Evolutionary conservation across 495 filamentous ascomycete genomes (phyloP).

Genomic region (Tuber calosporum): DNA sequence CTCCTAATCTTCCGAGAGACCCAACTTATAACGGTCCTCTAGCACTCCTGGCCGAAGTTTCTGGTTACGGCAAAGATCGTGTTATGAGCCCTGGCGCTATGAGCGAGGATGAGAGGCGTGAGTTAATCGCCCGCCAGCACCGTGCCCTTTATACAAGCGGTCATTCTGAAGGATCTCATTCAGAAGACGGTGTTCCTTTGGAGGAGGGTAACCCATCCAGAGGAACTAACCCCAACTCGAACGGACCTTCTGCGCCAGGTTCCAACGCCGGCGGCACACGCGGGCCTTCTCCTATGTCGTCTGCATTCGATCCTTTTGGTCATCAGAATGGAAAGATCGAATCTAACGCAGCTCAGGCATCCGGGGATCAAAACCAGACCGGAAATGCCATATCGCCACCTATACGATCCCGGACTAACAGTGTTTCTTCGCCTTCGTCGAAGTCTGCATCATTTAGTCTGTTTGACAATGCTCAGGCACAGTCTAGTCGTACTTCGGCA

Average conservation of each 20-base stretch:
- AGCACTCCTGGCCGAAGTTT: conserved; percentile 77
- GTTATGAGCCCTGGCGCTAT: conserved; percentile 82
- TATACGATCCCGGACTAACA: conserved; percentile 73
- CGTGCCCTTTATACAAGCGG: conserved; percentile 81
- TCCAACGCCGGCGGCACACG: conserved; percentile 47
- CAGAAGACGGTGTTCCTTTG: conserved; percentile 51
- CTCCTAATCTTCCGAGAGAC: conserved; percentile 40
- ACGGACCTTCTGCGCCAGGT: conserved; percentile 49
- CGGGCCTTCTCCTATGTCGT: conserved; percentile 54
- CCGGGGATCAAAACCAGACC: conserved; percentile 10
- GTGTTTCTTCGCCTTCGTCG: conserved; percentile 72
- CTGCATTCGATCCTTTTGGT: conserved; percentile 55
- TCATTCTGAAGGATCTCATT: conserved; percentile 41
- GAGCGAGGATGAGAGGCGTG: conserved; percentile 93
- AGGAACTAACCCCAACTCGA: conserved; percentile 52
- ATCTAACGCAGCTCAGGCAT: conserved; percentile 40
- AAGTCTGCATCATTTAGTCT: conserved; percentile 59
- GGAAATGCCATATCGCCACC: conserved; percentile 45
- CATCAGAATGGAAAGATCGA: conserved; percentile 43
- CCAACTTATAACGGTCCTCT: conserved; percentile 48
- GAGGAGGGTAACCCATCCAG: conserved; percentile 53
- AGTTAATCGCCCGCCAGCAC: conserved; percentile 91
- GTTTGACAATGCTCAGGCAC: conserved; percentile 59
- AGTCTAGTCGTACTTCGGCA: conserved; percentile 75
- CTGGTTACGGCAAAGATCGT: conserved; percentile 64